Percentiles rank a stretch among this genome's conserved stretches.
Evolutionary conservation across 148 eudicot genomes (phyloP).

Genomic region (Mesembryanthemum crystallinum): DNA sequence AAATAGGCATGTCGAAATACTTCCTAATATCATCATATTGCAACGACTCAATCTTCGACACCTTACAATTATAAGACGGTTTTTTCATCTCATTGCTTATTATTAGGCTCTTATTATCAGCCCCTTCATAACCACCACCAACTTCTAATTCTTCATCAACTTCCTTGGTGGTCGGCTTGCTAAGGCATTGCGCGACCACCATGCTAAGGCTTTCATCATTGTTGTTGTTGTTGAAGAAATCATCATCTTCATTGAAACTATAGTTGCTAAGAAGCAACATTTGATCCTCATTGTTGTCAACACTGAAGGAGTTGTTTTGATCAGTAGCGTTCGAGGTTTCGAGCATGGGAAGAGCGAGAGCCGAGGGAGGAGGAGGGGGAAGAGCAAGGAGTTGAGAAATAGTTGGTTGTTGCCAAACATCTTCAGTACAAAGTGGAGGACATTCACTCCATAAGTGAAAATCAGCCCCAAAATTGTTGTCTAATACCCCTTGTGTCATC

Average conservation of each 20-base stretch:
- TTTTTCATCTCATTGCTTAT: not conserved
- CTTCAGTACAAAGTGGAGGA: slow-evolving; percentile 17
- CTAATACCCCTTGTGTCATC: not conserved
- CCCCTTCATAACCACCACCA: not conserved
- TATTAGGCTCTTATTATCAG: not conserved
- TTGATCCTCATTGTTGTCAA: not conserved
- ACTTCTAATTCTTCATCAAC: not conserved
- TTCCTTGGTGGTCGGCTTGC: not conserved
- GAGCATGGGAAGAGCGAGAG: not conserved
- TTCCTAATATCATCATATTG: slow-evolving; percentile 58
- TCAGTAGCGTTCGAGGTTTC: not conserved
- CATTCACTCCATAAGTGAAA: slow-evolving; percentile 20
- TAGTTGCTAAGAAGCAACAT: not conserved
- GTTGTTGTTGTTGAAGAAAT: not conserved
- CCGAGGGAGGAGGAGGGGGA: not conserved
- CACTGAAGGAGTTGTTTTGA: not conserved
- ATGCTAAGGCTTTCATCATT: slow-evolving; percentile 5
- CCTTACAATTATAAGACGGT: not conserved
- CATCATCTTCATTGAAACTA: not conserved
- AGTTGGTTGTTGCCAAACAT: not conserved
- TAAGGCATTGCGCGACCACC: slow-evolving; percentile 11
- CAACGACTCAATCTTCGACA: slow-evolving; percentile 21
- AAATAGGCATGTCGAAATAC: slow-evolving; percentile 69
- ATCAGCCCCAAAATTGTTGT: not conserved
- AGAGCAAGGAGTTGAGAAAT: not conserved